Conservation (phyloP, 176 grass and related monocot genomes). For the Eleusine indica region DNA sequence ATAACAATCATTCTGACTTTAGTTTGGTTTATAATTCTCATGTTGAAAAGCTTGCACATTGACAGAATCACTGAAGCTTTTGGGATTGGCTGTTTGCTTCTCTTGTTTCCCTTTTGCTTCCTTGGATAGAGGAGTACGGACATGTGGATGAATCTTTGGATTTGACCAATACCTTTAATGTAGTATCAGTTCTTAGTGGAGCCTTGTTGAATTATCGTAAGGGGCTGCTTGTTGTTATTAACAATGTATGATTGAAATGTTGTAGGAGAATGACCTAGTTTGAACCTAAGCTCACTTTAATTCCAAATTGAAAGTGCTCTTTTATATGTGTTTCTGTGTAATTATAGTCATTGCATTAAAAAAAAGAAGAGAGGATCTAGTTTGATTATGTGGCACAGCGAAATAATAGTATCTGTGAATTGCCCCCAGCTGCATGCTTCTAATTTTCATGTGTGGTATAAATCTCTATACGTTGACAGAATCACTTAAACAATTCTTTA, state of each 20-base stretch:
- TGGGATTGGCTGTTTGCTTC: background rate
- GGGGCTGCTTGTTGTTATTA: background rate
- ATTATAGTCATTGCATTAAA: too few relatives aligned
- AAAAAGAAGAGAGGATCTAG: too few relatives aligned
- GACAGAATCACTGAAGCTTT: background rate
- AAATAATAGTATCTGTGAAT: too few relatives aligned
- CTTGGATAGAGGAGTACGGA: too few relatives aligned
- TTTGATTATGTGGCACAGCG: too few relatives aligned
- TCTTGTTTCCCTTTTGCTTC: background rate
- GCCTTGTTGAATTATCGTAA: background rate
- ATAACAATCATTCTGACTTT: background rate
- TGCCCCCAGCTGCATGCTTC: too few relatives aligned
- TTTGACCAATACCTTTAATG: background rate
- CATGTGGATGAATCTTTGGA: too few relatives aligned
- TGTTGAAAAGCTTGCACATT: background rate
- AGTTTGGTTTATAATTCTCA: background rate
- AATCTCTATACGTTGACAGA: too few relatives aligned
- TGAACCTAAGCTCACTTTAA: background rate
- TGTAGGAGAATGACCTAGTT: background rate
- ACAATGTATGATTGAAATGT: background rate
- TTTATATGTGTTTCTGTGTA: background rate
- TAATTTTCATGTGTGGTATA: too few relatives aligned
- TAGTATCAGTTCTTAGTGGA: background rate
- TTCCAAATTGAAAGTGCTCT: background rate
- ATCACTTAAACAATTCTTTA: too few relatives aligned